phyloP scores from a whole-genome alignment of 441 rosid species.

The Geranium incanum region DNA sequence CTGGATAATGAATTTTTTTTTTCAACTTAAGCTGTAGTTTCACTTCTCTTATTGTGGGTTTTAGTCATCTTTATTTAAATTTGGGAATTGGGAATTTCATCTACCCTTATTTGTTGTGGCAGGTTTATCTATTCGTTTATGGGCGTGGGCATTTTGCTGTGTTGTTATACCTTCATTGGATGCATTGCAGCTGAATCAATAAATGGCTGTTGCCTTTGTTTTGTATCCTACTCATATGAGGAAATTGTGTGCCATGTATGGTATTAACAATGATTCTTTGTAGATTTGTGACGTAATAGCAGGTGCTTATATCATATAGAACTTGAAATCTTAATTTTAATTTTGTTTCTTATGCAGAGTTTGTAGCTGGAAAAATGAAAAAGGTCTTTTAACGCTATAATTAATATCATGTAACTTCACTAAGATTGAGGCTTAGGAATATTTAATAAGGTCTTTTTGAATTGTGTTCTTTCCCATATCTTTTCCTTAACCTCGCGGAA shows the following conservation, averaged over 20 bases:
- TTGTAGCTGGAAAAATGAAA: no score
- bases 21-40: not conserved
- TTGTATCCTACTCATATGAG: conserved; percentile 54
- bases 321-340: not conserved
- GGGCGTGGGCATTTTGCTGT: conserved; percentile 67
- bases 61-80: conserved; percentile 62
- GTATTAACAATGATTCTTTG: conserved; percentile 67
- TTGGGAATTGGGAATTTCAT: conserved; percentile 39
- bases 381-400: no score
- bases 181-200: conserved; percentile 43
- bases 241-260: conserved; percentile 31
- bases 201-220: conserved; percentile 80
- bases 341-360: no score
- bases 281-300: not conserved
- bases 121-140: conserved; percentile 90
- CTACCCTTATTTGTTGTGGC: conserved; percentile 24
- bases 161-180: not conserved
- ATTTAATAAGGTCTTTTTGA: no score
- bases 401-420: no score
- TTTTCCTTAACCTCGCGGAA: conserved; percentile 24
- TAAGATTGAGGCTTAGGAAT: no score
- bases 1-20: not conserved
- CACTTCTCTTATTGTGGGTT: conserved; percentile 46
- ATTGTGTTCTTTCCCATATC: no score
- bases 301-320: not conserved